These are phyloP conservation scores for Ophiocytium majus DNA, from an alignment of 352 stramenopile species.

Conservation along the genomic window DNA sequence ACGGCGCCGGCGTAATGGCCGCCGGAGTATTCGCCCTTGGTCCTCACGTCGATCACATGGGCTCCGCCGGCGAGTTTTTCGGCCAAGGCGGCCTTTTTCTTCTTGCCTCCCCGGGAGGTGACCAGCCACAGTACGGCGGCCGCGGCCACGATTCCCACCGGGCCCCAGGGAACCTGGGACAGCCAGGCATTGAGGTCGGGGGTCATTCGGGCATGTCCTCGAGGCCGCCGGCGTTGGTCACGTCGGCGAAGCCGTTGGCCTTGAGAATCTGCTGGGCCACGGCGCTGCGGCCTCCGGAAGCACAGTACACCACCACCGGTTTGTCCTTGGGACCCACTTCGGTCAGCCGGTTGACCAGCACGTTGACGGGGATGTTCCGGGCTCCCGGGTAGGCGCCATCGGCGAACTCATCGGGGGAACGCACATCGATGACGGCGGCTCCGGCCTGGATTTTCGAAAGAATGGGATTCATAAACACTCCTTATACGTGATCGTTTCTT, in stretches of 20 bases:
- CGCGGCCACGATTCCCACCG: too few species aligned
- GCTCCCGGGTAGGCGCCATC: background rate
- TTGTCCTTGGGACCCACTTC: background rate
- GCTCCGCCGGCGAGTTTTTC: background rate
- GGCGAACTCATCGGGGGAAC: background rate
- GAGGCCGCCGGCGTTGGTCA: background rate
- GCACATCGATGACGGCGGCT: background rate
- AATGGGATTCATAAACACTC: too few species aligned
- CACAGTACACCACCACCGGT: too few species aligned
- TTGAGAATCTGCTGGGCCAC: background rate
- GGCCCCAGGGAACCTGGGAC: too few species aligned
- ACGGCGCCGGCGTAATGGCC: background rate
- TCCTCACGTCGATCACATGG: background rate
- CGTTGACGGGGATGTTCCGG: background rate
- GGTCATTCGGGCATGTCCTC: too few species aligned
- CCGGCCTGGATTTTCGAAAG: too few species aligned
- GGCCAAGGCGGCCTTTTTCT: background rate
- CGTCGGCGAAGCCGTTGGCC: background rate
- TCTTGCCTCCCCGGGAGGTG: too few species aligned
- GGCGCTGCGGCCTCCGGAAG: background rate
- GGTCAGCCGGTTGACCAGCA: background rate
- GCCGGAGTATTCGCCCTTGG: background rate
- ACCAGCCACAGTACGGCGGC: too few species aligned
- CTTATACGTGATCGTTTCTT: too few species aligned
- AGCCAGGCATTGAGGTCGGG: too few species aligned